Conservation (phyloP, 2,329 filamentous ascomycete genomes). For the Didymellaceae sp. region DNA sequence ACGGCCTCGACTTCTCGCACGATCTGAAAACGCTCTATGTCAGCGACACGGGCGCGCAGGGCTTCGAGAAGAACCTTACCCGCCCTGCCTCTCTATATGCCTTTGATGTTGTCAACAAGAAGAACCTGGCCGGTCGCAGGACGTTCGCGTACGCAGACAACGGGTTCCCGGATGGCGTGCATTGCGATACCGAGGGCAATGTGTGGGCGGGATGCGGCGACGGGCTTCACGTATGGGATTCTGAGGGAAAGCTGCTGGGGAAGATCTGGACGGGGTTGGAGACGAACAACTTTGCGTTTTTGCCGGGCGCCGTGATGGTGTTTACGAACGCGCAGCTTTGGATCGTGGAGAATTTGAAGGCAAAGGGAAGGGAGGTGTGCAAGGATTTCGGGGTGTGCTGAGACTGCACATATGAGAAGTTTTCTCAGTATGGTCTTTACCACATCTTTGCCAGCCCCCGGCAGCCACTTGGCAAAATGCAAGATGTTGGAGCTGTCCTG, state of each 20-base stretch:
- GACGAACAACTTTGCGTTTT: conserved; percentile 47
- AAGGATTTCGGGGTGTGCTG: conserved; percentile 40
- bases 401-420: neutral
- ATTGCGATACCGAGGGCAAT: conserved; percentile 61
- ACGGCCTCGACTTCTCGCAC: conserved; percentile 55
- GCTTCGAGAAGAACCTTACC: conserved; percentile 43
- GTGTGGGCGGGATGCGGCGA: conserved; percentile 63
- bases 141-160: conserved; percentile 63
- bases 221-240: conserved; percentile 62
- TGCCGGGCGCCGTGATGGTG: conserved; percentile 43
- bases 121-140: conserved; percentile 44
- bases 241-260: conserved; percentile 58
- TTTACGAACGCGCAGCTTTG: conserved; percentile 47
- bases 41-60: conserved; percentile 55
- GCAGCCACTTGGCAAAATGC: too few relatives aligned
- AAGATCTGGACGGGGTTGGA: conserved; percentile 62
- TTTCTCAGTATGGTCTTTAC: too few relatives aligned
- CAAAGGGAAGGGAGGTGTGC: conserved; percentile 44
- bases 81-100: conserved; percentile 53
- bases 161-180: conserved; percentile 66
- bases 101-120: conserved; percentile 50
- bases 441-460: too few relatives aligned
- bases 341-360: conserved; percentile 45
- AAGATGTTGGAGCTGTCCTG: too few relatives aligned
- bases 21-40: conserved; percentile 55